A percentile compares a stretch with the other conserved stretches of the same genome.
Evolutionary conservation across 2,329 filamentous ascomycete genomes (phyloP).

Genomic region (Neofusicoccum cordaticola): DNA sequence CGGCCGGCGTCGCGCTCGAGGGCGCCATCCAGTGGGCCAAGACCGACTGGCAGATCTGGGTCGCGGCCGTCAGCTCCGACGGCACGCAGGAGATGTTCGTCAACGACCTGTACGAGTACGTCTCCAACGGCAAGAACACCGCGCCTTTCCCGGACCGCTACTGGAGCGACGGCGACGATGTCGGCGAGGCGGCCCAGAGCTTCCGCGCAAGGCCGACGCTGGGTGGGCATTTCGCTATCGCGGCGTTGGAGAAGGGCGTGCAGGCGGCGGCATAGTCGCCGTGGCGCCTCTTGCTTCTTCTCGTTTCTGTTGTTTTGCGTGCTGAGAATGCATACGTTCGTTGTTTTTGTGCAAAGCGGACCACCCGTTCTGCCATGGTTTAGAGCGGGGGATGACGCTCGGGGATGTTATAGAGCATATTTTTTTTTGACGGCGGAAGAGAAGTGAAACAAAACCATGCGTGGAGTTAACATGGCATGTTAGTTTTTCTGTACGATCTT

Average conservation of each 20-base stretch:
- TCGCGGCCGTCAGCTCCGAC: slow-evolving; percentile 26
- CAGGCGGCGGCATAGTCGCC: background rate
- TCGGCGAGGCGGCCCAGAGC: slow-evolving; percentile 24
- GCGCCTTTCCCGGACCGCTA: slow-evolving; percentile 46
- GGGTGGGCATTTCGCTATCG: slow-evolving; percentile 43
- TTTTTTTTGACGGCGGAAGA: too few relatives aligned
- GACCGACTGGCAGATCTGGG: slow-evolving; percentile 46
- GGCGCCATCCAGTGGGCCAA: slow-evolving; percentile 42
- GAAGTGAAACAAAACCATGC: background rate
- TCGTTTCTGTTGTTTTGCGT: background rate
- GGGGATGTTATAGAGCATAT: too few relatives aligned
- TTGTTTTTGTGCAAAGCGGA: too few relatives aligned
- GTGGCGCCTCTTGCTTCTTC: background rate
- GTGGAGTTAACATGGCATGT: background rate
- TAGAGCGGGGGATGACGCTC: too few relatives aligned
- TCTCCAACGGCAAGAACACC: slow-evolving; percentile 43
- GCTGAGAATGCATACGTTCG: background rate
- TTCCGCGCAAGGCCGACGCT: slow-evolving; percentile 41
- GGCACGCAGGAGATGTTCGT: slow-evolving; percentile 30
- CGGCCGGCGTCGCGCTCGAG: slow-evolving; percentile 42
- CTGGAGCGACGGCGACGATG: slow-evolving; percentile 30
- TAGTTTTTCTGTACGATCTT: slow-evolving; percentile 5
- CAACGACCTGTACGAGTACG: slow-evolving; percentile 41
- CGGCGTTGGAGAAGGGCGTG: slow-evolving; percentile 31
- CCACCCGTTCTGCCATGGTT: too few relatives aligned